Evolutionary conservation across 371 early-diverging fungal genomes (phyloP), one percentile per base, ranked within the genome.

Genomic region (Rhizopus microsporus): DNA sequence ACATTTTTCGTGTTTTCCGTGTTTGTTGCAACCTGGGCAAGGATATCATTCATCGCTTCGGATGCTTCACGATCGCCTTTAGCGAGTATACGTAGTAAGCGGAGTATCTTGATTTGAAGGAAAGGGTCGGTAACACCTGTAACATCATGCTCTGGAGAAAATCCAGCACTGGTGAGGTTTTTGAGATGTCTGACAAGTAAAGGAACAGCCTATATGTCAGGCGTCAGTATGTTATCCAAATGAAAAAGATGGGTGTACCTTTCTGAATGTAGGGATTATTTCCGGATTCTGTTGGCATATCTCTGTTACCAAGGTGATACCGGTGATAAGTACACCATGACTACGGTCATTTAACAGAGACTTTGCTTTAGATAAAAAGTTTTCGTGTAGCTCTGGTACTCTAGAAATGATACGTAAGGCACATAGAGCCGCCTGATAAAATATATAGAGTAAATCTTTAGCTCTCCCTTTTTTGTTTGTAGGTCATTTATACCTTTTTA

Each of bases 81-180:
- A 31, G 95, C 98, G 17, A 97, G 80, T 45, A 94, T 84, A 38
- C 97, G 83, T 59, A 99, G 77, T 33, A 99, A 78, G 12, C 94
- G 85, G 40, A 99, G 76, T n/a, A 96, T 85, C 62, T 93, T 93
- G 60, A 96, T 92, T 74, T 98, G 97, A 58, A 99, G 74, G 78
- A 98, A 99, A 31, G 99, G 99, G 70, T 99, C 97, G 7, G 92
- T 92, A 44, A 97, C 89, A 33, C 97, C 97, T 42, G 88, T 88
- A 32, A 99, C 98, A 75, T 96, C 96, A 60, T 98, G 95, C 66
- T 99, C 99, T 8, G 95, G 89, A n/a, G 93, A 90, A 61, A 88
- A 91, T 7, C 94, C 94, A 17, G 93, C 85, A 7, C 91, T 89
- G 44, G 93, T 86, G 43, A 99, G 80, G 54, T 86, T 85, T 62